Evolutionary conservation across 371 early-diverging fungal genomes (phyloP).

Genomic region (Mortierella sp.): DNA sequence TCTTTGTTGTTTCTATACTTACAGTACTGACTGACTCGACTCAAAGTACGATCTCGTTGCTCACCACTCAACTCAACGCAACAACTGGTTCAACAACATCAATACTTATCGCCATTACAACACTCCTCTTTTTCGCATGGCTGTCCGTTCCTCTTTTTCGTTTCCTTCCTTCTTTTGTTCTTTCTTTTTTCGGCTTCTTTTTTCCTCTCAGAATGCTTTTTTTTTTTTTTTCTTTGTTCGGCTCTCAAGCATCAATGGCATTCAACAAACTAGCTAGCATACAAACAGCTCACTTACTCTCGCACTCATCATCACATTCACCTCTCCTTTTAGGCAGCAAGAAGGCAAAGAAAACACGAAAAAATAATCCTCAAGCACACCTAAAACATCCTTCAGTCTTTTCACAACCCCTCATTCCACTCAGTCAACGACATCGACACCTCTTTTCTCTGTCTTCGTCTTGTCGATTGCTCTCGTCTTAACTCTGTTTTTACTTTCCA

Average conservation of each 20-base stretch:
- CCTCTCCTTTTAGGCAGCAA: not conserved
- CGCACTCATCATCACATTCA: not conserved
- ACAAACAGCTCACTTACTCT: not conserved
- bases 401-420: not conserved
- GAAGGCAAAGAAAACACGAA: not conserved
- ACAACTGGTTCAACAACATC: not conserved
- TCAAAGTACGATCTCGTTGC: not conserved
- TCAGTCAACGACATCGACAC: not conserved
- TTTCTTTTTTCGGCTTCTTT: not conserved
- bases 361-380: not conserved
- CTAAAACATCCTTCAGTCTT: not conserved
- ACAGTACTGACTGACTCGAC: not conserved
- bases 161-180: not conserved
- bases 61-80: slow-evolving; percentile 4
- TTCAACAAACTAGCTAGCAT: not conserved
- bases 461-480: not conserved
- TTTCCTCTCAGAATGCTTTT: not conserved
- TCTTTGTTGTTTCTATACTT: not conserved
- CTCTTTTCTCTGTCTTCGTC: not conserved
- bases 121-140: not conserved
- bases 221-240: not conserved
- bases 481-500: slow-evolving; percentile 9
- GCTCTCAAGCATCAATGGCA: not conserved
- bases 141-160: not conserved
- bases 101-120: not conserved